Evolutionary conservation across 2,329 filamentous ascomycete genomes (phyloP).

Genomic region (Apiospora kogelbergensis): DNA sequence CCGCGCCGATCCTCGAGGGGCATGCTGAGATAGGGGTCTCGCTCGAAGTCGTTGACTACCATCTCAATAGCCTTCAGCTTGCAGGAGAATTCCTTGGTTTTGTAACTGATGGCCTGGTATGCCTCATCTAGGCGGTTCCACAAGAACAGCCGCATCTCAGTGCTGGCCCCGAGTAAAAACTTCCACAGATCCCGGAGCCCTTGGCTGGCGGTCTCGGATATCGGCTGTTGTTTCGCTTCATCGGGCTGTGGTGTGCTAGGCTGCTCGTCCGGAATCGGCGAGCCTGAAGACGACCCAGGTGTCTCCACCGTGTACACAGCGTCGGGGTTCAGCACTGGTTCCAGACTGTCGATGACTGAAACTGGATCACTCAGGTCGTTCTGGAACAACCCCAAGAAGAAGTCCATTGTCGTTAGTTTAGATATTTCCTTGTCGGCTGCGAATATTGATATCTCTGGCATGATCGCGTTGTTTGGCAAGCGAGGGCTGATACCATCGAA

Average conservation of each 20-base stretch:
- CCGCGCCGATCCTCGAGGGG: conserved; percentile 65
- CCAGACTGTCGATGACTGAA: conserved; percentile 84
- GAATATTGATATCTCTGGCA: conserved; percentile 81
- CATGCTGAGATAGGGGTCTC: conserved; percentile 62
- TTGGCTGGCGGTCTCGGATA: conserved; percentile 53
- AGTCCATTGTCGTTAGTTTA: conserved; percentile 92
- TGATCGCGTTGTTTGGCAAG: conserved; percentile 82
- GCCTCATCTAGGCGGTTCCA: conserved; percentile 92
- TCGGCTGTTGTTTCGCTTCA: conserved; percentile 34
- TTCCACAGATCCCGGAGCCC: conserved; percentile 77
- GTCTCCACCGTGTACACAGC: conserved; percentile 45
- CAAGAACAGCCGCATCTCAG: conserved; percentile 79
- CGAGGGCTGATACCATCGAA: conserved; percentile 46
- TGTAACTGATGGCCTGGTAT: conserved; percentile 80
- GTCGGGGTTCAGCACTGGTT: conserved; percentile 82
- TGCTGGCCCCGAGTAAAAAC: conserved; percentile 79
- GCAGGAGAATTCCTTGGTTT: conserved; percentile 86
- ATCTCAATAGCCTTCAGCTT: conserved; percentile 83
- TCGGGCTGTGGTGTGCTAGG: conserved; percentile 14
- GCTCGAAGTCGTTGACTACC: conserved; percentile 62
- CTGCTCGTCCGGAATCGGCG: conserved; percentile 19
- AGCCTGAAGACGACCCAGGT: conserved; percentile 12
- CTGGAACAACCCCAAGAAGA: conserved; percentile 88
- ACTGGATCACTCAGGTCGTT: conserved; percentile 79
- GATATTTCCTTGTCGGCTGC: conserved; percentile 89